Base-by-base conservation (phyloP, 805 yeast species). In the Wickerhamiella galacta region DNA sequence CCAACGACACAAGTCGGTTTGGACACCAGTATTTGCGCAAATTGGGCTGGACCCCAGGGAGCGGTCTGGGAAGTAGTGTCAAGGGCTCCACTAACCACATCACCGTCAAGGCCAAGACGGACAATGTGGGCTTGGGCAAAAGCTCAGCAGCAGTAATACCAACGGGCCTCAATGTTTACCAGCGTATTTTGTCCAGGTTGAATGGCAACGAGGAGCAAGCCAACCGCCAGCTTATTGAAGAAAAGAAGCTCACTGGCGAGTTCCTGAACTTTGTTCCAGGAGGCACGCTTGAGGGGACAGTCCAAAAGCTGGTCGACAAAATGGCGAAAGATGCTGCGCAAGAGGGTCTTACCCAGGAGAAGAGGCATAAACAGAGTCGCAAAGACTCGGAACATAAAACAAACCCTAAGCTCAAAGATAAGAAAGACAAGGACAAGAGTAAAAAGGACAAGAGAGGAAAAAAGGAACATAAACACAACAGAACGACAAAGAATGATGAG, bases 41-140 rank as follows among this genome's bases (percentile, higher is more conserved):
- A 43, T 60, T 75, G 49, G 98, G 98, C 12, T 87, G 98, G 98
- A 66, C 62, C 33, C 93, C 93, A 2, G 98, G 98, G 14, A 59
- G 62, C 40, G 96, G 96, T 6, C 64, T 87, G 15, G 98, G 98
- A 2, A 52, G 69, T 14, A 73, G 90, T 3, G 65, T 70, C 27
- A 45, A 37, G 27, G 52, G 49, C 9, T 20, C 34, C 7, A 35
- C 32, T 9, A 38, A 41, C 15, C 95, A 90, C 50, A 78, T 87
- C 28, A 83, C 78, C 48, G 90, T 90, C 9, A 54, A 70, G 3
- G 57, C 82, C 10, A 87, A 85, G 53, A 81, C 76, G 26, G 95
- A 87, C 45, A 80, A 68, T 32, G 54, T 70, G 3, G 98, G 98
- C 0, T 61, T 87, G 6, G 98, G 98, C n/a, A 79, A 92, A n/a